Evolutionary conservation across 1,139 yeast genomes (phyloP), one percentile per base, ranked within the genome.

Genomic region (Hyphopichia khmerensis): DNA sequence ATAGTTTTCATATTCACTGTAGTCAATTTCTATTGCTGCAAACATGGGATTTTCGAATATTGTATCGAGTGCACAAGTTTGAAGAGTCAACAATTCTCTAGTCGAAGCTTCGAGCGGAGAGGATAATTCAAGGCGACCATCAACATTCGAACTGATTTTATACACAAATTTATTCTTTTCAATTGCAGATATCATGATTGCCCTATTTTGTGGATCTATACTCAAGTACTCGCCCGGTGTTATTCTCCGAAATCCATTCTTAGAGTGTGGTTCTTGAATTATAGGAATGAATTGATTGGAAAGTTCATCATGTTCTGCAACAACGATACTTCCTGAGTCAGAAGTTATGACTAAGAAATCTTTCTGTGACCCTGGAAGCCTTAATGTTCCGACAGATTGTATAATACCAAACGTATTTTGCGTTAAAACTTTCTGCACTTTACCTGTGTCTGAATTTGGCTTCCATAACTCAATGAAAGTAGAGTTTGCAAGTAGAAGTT

Each of bases 1-100:
- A n/a, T 49, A 48, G 16, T 41, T 38, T n/a, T 43, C 40, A 26
- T 42, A 42, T 3, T 45, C 47, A 13, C 60, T 50, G 48, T 79
- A 75, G 41, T 81, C 87, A n/a, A 77, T 67, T 58, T 93, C 98
- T 16, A 93, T 64, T 0, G 93, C 77, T 0, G 89, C 95, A 72
- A 89, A 90, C 6, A 79, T 57, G 0, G 99, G 98, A 57, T 89
- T 89, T 16, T 84, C 93, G 57, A 74, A 84, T 1, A 84, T 88
- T 2, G 82, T 86, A 56, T 90, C 95, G 39, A 93, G 59, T 0
- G 87, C 84, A 19, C 77, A 65, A 4, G 82, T 56, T 19, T 64
- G 64, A 36, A 86, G 67, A 1, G 91, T 82, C n/a, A 88, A 55
- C 0, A 69, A 52, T 27, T 70, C 65, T 4, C 80, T 71, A 15